A percentile compares a stretch with the other conserved stretches of the same genome.
These are phyloP conservation scores for Hamamelis virginiana DNA, from an alignment of 164 flowering plant genomes.

Conservation along the genomic window DNA sequence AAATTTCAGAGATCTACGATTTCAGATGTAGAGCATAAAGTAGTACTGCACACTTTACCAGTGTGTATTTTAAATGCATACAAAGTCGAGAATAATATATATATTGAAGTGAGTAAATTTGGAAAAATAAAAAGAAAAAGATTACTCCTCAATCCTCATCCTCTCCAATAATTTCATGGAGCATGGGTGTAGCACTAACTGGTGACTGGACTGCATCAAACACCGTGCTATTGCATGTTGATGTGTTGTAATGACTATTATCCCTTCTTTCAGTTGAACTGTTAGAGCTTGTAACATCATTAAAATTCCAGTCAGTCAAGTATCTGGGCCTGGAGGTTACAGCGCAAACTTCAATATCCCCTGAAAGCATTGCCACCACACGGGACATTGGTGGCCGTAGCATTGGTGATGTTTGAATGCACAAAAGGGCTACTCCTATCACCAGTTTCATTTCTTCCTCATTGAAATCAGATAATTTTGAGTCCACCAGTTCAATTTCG, in stretches of 20 bases:
- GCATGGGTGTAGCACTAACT: conserved; percentile 6
- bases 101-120: too few relatives aligned
- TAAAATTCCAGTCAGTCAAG: conserved; percentile 46
- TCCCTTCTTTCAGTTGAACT: conserved; percentile 3
- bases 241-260: conserved; percentile 4
- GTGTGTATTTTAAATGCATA: too few relatives aligned
- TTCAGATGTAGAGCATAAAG: too few relatives aligned
- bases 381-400: conserved; percentile 66
- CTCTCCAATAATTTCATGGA: conserved; percentile 19
- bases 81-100: too few relatives aligned
- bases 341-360: conserved; percentile 52
- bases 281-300: conserved; percentile 29
- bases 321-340: conserved; percentile 51
- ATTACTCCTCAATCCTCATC: conserved; percentile 10
- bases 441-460: conserved; percentile 44
- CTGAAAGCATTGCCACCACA: conserved; percentile 58
- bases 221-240: conserved; percentile 13
- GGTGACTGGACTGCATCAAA: conserved; percentile 8
- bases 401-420: conserved; percentile 64
- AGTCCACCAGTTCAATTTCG: conserved; percentile 45
- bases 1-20: too few relatives aligned
- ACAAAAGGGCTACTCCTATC: conserved; percentile 48
- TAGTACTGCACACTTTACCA: too few relatives aligned
- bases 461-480: conserved; percentile 26
- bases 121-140: too few relatives aligned